Conservation (phyloP, 345 rosid genomes). For the Salix caprea region DNA sequence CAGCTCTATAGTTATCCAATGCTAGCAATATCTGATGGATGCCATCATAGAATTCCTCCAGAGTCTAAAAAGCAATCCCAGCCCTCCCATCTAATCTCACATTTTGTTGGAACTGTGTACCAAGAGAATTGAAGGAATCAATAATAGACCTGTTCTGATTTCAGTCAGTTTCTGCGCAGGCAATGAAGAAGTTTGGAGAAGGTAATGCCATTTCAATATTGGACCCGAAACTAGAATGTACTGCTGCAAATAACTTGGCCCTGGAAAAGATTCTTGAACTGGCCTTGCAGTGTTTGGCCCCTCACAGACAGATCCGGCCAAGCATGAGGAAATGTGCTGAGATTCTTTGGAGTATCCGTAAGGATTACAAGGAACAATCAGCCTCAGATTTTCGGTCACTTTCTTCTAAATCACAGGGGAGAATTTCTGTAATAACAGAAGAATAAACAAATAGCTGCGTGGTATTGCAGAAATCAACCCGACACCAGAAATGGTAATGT, state of each 20-base stretch:
- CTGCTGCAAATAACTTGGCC: slow-evolving; percentile 43
- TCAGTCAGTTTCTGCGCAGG: slow-evolving; percentile 44
- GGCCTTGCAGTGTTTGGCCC: slow-evolving; percentile 71
- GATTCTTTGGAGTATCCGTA: slow-evolving; percentile 81
- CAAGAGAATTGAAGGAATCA: background rate
- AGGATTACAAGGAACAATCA: slow-evolving; percentile 57
- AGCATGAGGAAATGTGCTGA: slow-evolving; percentile 80
- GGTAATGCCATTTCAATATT: slow-evolving; percentile 54
- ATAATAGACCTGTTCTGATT: background rate
- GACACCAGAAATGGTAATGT: background rate
- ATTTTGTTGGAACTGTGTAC: background rate
- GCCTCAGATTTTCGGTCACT: slow-evolving; percentile 33
- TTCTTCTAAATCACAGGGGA: slow-evolving; percentile 36
- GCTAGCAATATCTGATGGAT: background rate
- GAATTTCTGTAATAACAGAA: slow-evolving; percentile 18
- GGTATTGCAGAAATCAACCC: background rate
- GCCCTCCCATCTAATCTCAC: background rate
- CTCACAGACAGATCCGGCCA: slow-evolving; percentile 62
- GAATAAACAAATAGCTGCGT: slow-evolving; percentile 5
- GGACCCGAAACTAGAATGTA: slow-evolving; percentile 68
- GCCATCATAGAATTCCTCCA: background rate
- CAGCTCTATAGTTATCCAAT: background rate
- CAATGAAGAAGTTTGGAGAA: slow-evolving; percentile 57
- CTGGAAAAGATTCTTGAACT: slow-evolving; percentile 72
- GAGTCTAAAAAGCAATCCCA: background rate